Evolutionary conservation across 768 basidiomycete genomes (phyloP), one percentile per base, ranked within the genome.

Genomic region (Mycena epipterygia): DNA sequence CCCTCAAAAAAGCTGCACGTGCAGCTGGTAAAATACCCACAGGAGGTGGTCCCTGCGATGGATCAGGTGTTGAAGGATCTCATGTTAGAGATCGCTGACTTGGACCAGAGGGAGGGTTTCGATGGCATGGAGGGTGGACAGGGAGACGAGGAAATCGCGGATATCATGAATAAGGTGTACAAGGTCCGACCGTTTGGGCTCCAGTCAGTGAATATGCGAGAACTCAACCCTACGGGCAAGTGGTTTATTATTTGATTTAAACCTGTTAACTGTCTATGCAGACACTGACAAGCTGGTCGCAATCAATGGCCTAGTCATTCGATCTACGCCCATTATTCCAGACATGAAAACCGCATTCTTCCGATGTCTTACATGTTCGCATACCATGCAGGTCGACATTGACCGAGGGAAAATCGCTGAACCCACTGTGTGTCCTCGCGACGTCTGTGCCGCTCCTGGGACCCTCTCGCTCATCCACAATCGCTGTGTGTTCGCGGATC

Each of bases 261-360:
- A 32, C 32, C 14, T 14, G 32, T 63, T 37, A 29, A 67, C 53
- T 37, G n/a, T 23, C 56, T 64, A 37, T 53, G 35, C 70, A 98
- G 98, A 99, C 77, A 99, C 98, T 75, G 98, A 99, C 87, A 98
- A 98, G 81, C 91, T 99, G 23, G 94, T 98, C 23, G 92, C 90
- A 65, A 93, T 99, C 84, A 98, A 97, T 79, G 98, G 98, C 66
- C 90, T 99, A 9, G 96, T 99, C 76, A 99, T 99, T 70, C 93
- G 98, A 27, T 95, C 97, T 0, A 98, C 98, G 0, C 95, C 97
- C 14, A 94, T 99, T 76, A 98, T 99, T 68, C 98, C 98, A 5
- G 98, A 99, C 81, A 99, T 99, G 98, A 97, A 97, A 82, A 90
- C 91, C 73, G 98, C 97, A 25, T 99, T 99, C 86, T 99, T 99